Evolutionary conservation across 78 protist genomes (phyloP).

Genomic region (Mantamonas sphyraenae): DNA sequence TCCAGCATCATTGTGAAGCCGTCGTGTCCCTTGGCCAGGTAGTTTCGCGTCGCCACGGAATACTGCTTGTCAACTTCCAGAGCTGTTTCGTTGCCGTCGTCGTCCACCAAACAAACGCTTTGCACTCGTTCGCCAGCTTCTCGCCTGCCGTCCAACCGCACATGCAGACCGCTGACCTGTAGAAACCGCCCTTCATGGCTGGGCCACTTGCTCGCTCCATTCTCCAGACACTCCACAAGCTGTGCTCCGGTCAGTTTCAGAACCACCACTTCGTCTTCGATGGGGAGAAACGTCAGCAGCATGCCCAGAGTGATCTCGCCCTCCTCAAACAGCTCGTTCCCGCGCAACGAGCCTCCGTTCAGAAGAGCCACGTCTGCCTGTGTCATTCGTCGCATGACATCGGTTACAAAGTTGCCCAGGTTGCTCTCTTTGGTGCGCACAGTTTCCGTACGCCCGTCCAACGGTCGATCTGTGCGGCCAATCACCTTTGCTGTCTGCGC

Average conservation of each 20-base stretch:
- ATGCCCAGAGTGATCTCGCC: background rate
- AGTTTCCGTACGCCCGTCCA: constrained; percentile 10
- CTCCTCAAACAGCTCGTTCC: background rate
- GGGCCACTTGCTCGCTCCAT: constrained; percentile 41
- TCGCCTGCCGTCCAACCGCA: constrained; percentile 9
- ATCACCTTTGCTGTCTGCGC: background rate
- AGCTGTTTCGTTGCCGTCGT: background rate
- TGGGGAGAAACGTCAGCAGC: background rate
- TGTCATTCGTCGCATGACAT: background rate
- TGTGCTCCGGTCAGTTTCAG: constrained; percentile 15
- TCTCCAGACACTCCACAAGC: constrained; percentile 34
- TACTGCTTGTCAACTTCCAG: background rate
- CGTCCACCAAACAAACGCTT: background rate
- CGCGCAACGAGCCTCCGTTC: constrained; percentile 27
- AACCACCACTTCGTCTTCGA: background rate
- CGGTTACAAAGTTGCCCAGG: constrained; percentile 20
- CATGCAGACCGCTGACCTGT: constrained; percentile 19
- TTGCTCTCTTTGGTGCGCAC: constrained; percentile 31
- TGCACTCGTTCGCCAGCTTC: constrained; percentile 9
- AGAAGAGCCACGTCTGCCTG: constrained; percentile 24
- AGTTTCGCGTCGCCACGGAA: constrained; percentile 1
- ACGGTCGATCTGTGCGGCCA: background rate
- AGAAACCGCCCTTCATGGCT: constrained; percentile 50
- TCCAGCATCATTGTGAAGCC: background rate
- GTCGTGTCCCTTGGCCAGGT: constrained; percentile 22